Evolutionary conservation across 768 basidiomycete species (phyloP).

Genomic region (Strobilomyces echinocephalus): DNA sequence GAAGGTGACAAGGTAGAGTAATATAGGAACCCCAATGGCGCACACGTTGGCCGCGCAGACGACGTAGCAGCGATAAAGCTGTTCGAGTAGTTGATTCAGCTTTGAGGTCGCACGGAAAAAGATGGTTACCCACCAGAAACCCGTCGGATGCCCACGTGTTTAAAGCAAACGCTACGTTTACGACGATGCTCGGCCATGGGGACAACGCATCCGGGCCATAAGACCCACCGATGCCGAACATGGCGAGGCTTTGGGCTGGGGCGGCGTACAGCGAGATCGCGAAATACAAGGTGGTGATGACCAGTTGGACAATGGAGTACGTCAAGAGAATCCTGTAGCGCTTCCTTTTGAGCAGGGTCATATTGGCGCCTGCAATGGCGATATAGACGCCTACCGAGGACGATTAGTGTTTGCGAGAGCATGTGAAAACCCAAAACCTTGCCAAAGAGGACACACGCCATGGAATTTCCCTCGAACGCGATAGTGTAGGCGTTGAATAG

Average conservation of each 20-base stretch:
- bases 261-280: slow-evolving; percentile 17
- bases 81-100: background rate
- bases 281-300: slow-evolving; percentile 17
- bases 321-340: slow-evolving; percentile 13
- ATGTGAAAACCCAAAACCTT: background rate
- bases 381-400: slow-evolving; percentile 12
- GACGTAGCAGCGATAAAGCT: slow-evolving; percentile 24
- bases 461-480: slow-evolving; percentile 18
- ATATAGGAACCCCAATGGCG: background rate
- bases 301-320: slow-evolving; percentile 14
- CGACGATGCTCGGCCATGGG: slow-evolving; percentile 14
- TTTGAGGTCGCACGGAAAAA: fast-evolving
- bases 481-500: slow-evolving; percentile 19
- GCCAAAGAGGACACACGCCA: slow-evolving; percentile 21
- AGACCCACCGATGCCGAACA: slow-evolving; percentile 9
- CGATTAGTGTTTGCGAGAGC: background rate
- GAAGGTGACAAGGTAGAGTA: slow-evolving; percentile 17
- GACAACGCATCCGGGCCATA: slow-evolving; percentile 11
- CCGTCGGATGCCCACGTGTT: slow-evolving; percentile 23
- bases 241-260: slow-evolving; percentile 7
- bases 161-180: slow-evolving; percentile 8
- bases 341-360: slow-evolving; percentile 14
- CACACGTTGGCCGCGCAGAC: slow-evolving; percentile 12
- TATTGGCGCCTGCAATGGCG: slow-evolving; percentile 8
- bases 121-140: slow-evolving; percentile 17